Evolutionary conservation across 169 alveolate genomes (phyloP), one percentile per base, ranked within the genome.

Genomic region (Plasmodium coatneyi): DNA sequence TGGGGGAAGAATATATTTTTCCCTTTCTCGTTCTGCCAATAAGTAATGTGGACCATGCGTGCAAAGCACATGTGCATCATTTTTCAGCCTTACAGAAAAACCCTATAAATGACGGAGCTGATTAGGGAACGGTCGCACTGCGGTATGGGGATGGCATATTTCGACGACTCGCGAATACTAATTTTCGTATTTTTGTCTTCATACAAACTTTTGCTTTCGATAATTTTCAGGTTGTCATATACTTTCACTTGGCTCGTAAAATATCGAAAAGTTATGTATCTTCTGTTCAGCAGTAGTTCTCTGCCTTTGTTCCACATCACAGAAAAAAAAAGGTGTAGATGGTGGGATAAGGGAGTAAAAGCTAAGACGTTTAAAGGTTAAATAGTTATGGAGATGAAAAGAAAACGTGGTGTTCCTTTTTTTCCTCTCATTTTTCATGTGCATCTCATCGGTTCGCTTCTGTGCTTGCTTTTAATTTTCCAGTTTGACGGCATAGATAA

Each of bases 181-280:
- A 86, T 86, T 74, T 86, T 86, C 41, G 93, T 86, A 76, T 86
- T 86, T 56, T 74, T 86, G 80, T 86, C 93, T 72, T 86, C 93
- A 74, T 86, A 86, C 70, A 86, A 86, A 28, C 32, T 49, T 86
- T 86, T 86, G 80, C 93, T 86, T 86, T 86, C 93, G 36, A 49
- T 52, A 76, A 86, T 34, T 86, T 86, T 86, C 70, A 86, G 25
- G 80, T 46, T 86, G 46, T 86, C 93, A 86, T 86, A 86, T 22
- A 86, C 93, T 86, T 86, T 86, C 71, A 86, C 82, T 72, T 86
- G 81, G 80, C 71, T 76, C 19, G 84, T 49, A 74, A 86, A 86
- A 34, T 54, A 43, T 74, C 93, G 93, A 86, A 74, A 86, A 34
- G n/a, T 34, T 7, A 19, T 39, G 70, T 86, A 86, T 72, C 93